Evolutionary conservation across 331 rosid species (phyloP), one percentile per base, ranked within the genome.

Genomic region (Pyrus hybrid): DNA sequence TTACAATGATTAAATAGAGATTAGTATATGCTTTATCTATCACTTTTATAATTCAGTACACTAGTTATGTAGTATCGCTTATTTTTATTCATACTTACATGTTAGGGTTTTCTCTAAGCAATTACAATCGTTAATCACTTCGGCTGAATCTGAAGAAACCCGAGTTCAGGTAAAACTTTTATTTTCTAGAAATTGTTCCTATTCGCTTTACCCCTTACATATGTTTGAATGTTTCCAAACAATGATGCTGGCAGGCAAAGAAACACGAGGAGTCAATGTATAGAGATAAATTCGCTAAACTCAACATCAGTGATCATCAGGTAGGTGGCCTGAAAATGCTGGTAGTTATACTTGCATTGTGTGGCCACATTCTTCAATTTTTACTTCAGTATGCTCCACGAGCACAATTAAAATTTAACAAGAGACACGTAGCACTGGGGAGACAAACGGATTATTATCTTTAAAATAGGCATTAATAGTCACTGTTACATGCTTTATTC

Each of bases 81-180:
- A 72, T 28, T 53, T 67, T n/a, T 71, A 14, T 77, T 56, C 51
- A 45, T 70, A 53, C 76, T 82, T 63, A 60, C 72, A 13, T 74
- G 76, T 83, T 85, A 94, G 99, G 87, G 93, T 90, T 66, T 92
- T 91, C 85, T 78, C 67, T 62, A 85, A 85, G 76, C 86, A 92
- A 74, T 83, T 94, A 57, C 96, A 88, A 70, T 84, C 90, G 28
- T 76, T 76, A 25, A 69, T 91, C 73, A 74, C 70, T 75, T 75
- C 90, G 60, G 35, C 85, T 61, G 98, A 91, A 77, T 82, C 35
- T 71, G 91, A 70, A 64, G 91, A 75, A 79, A 86, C 80, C 80
- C 85, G 12, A 58, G 87, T 79, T 79, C 89, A 87, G 81, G 99
- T 94, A 86, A 88, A 77, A 71, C 63, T 41, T 78, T 45, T 74